Evolutionary conservation across 164 flowering plant species (phyloP), one percentile per base, ranked within the genome.

Genomic region (Vitis labrusca): DNA sequence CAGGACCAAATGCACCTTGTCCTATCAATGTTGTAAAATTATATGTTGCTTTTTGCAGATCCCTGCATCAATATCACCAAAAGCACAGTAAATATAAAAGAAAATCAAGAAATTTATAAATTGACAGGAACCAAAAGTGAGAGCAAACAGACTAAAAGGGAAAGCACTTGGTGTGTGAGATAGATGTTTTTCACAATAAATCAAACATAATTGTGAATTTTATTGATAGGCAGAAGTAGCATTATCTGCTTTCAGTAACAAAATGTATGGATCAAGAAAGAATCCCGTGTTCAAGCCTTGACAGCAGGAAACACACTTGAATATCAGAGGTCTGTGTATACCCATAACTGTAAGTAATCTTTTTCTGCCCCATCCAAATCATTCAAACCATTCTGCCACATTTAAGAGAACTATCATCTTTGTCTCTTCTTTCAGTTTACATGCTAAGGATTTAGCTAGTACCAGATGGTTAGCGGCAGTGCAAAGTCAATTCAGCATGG

Each of bases 1-100:
- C 99, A 61, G 91, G 86, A 77, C 99, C 99, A 88, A 90, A 96
- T 71, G 99, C 95, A 59, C 99, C 99, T 77, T 90, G 90, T 9
- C 99, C 98, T 64, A 96, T 89, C 59, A 84, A 58, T 58, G 97
- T 88, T 48, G 98, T 96, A 72, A 96, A 96, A 76, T 93, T 96
- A 69, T 62, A 76, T 10, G 99, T 96, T 70, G 95, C 99, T 74
- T 89, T 96, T 66, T 96, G 99, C 73, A 96, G 79, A 72, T 96
- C 99, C 82, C 99, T 96, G 88, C 60, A 72, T 32, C 54, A 55
- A 50, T 30, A 58, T 19, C 48, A 66, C 2, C 13, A 17, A 16
- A 48, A 52, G 44, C 49, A 63, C 52, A 60, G 27, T 63, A n/a
- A 37, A 49, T 16, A 19, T 53, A 71, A 11, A 48, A 14, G 17